phyloP scores from a whole-genome alignment of 192 early-diverging fungal species.

The Chytriomyces sp. region DNA sequence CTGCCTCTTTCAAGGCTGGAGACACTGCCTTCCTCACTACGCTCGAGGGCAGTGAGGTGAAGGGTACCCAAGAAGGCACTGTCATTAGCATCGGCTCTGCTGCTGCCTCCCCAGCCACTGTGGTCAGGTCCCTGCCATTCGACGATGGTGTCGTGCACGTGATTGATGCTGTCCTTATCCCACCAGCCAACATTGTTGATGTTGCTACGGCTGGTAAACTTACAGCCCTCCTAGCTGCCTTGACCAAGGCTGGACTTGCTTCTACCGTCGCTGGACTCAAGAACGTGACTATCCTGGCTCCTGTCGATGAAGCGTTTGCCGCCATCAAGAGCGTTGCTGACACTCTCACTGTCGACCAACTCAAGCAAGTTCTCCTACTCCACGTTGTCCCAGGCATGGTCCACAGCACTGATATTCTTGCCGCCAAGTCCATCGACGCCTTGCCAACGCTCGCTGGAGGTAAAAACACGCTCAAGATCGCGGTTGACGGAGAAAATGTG shows the following conservation, averaged over 20 bases:
- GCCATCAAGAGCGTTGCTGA: conserved; percentile 35
- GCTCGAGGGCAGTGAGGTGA: conserved; percentile 24
- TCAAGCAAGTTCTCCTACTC: conserved; percentile 39
- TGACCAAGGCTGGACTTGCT: conserved; percentile 31
- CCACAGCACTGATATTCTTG: conserved; percentile 16
- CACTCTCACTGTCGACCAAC: conserved; percentile 36
- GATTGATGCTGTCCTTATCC: conserved; percentile 50
- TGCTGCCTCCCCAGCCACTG: conserved; percentile 28
- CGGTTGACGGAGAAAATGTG: conserved; percentile 31
- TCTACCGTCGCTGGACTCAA: conserved; percentile 35
- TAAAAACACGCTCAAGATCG: conserved; percentile 20
- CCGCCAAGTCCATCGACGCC: not conserved
- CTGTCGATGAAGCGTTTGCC: conserved; percentile 33
- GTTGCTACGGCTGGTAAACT: conserved; percentile 32
- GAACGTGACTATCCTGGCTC: conserved; percentile 54
- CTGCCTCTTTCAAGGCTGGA: not conserved
- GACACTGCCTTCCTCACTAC: conserved; percentile 24
- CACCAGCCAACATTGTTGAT: conserved; percentile 41
- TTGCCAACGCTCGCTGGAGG: not conserved
- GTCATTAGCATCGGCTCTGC: conserved; percentile 6
- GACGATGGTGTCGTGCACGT: conserved; percentile 55
- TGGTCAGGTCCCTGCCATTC: conserved; percentile 41
- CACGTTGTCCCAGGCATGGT: conserved; percentile 47
- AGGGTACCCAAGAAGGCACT: not conserved
- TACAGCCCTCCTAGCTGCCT: conserved; percentile 32